phyloP scores from a whole-genome alignment of 768 basidiomycete genomes.

The Mycena sanguinolenta region DNA sequence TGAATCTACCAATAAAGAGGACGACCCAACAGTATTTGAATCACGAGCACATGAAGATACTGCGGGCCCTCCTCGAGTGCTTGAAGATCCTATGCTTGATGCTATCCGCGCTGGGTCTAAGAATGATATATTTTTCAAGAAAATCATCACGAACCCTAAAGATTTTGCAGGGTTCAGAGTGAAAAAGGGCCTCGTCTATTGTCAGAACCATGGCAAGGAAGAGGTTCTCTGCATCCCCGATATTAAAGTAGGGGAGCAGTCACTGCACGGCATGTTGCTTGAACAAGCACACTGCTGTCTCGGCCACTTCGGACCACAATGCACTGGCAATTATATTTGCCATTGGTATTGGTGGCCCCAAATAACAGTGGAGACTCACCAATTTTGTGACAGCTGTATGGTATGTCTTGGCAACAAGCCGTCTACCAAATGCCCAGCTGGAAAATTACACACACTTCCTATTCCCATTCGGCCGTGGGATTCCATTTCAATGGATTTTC shows the following conservation, averaged over 20 bases:
- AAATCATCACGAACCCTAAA: too few species aligned
- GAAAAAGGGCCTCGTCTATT: too few species aligned
- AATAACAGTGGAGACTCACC: not conserved
- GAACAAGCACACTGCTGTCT: not conserved
- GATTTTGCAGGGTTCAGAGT: too few species aligned
- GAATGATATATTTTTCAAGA: too few species aligned
- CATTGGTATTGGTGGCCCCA: not conserved
- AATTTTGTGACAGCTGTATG: not conserved
- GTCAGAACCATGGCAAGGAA: too few species aligned
- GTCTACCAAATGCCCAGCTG: not conserved
- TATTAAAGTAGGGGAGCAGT: not conserved
- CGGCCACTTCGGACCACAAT: not conserved
- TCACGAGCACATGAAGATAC: too few species aligned
- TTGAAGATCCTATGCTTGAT: too few species aligned
- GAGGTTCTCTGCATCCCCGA: not conserved
- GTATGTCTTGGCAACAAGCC: not conserved
- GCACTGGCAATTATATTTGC: not conserved
- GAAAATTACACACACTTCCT: too few species aligned
- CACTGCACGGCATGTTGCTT: slow-evolving; percentile 1
- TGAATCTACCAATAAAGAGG: too few species aligned
- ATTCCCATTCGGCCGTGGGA: slow-evolving; percentile 35
- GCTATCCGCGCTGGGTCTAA: too few species aligned
- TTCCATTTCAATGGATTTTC: slow-evolving; percentile 44
- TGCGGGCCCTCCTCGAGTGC: too few species aligned
- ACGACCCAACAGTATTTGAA: too few species aligned